phyloP scores from a whole-genome alignment of 2,329 filamentous ascomycete genomes.

The Fusarium anthophilum region DNA sequence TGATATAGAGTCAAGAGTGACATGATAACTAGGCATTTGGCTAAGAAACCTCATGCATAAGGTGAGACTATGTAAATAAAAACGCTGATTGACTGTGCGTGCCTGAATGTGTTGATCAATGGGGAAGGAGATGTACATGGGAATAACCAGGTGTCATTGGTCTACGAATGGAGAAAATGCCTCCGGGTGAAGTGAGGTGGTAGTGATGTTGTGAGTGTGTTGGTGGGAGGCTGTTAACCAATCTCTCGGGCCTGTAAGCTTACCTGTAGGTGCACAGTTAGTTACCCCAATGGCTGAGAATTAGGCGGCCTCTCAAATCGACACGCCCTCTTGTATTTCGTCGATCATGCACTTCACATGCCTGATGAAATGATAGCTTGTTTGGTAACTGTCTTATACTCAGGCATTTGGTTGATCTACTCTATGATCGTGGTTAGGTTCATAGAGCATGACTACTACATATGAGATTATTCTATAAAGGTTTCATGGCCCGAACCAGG shows the following conservation, averaged over 20 bases:
- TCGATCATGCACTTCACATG: constrained; percentile 33
- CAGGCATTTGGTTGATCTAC: neutral
- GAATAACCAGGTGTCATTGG: neutral
- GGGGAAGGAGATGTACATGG: constrained; percentile 23
- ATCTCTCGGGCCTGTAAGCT: constrained; percentile 2
- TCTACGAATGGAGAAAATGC: constrained; percentile 9
- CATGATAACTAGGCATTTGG: neutral
- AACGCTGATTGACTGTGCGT: neutral
- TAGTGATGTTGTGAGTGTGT: neutral
- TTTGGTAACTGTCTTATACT: neutral
- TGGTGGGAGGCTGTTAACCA: neutral
- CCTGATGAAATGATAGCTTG: neutral
- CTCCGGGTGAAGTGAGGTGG: neutral
- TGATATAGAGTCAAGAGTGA: neutral
- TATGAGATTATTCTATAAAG: neutral
- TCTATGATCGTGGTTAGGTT: neutral
- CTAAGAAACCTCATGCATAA: neutral
- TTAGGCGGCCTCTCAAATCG: constrained; percentile 23
- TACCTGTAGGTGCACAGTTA: neutral
- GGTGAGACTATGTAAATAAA: neutral
- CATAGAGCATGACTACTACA: neutral
- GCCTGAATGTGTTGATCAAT: constrained; percentile 8
- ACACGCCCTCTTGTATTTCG: constrained; percentile 22
- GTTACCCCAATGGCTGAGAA: neutral
- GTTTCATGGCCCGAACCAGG: no score